Evolutionary conservation across 73 alveolate species (phyloP).

Genomic region (Paramecium biaurelia): DNA sequence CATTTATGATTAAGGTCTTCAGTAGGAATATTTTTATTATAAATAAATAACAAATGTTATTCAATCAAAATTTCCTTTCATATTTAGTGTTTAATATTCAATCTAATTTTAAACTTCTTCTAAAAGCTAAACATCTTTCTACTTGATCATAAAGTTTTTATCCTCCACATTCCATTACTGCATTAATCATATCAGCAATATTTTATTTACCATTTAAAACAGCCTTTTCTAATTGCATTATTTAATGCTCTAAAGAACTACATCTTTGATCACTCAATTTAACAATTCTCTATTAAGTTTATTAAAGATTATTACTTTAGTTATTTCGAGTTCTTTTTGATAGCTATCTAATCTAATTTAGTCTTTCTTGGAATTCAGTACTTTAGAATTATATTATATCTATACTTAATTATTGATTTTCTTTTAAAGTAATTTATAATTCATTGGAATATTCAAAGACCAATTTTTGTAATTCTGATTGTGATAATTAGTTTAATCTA

Average conservation of each 20-base stretch:
- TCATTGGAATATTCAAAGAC: background rate
- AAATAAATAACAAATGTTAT: background rate
- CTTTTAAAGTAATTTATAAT: background rate
- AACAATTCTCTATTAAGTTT: background rate
- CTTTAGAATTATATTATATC: background rate
- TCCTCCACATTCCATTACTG: slow-evolving; percentile 12
- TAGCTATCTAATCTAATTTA: background rate
- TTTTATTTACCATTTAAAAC: background rate
- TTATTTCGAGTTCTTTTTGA: slow-evolving; percentile 8
- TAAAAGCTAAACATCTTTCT: background rate
- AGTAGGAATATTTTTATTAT: background rate
- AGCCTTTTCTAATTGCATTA: background rate
- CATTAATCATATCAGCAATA: slow-evolving; percentile 19
- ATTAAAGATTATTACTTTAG: background rate
- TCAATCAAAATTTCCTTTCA: background rate
- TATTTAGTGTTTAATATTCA: background rate
- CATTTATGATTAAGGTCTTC: background rate
- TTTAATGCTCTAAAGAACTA: background rate
- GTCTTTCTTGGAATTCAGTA: background rate
- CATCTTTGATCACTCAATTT: slow-evolving; percentile 6
- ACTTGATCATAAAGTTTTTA: background rate
- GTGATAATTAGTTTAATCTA: background rate
- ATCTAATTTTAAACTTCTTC: background rate
- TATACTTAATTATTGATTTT: background rate
- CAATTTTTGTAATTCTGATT: background rate